Conservation (phyloP, 129 eudicot genomes). For the Logfia minima region DNA sequence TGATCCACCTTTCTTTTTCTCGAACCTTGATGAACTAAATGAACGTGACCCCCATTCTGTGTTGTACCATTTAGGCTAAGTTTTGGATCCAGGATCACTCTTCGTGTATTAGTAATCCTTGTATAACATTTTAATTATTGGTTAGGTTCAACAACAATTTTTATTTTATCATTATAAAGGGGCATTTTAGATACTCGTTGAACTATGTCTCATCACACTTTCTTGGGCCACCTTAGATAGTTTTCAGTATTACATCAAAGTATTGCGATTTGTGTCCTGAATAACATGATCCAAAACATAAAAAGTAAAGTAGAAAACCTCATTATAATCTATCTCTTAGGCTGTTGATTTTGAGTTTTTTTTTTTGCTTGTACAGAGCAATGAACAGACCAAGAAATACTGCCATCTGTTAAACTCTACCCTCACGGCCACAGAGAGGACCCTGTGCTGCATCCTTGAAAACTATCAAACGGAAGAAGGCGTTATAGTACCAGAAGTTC, state of each 20-base stretch:
- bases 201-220: background rate
- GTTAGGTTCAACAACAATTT: background rate
- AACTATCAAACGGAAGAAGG: conserved; percentile 81
- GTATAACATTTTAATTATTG: background rate
- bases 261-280: background rate
- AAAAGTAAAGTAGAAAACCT: background rate
- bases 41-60: too few species aligned
- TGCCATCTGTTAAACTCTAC: conserved; percentile 83
- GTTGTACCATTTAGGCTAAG: background rate
- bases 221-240: background rate
- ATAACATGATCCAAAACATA: background rate
- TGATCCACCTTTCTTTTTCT: too few species aligned
- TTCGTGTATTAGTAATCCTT: background rate
- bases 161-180: background rate
- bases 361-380: conserved; percentile 42
- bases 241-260: background rate
- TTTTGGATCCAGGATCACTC: background rate
- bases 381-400: conserved; percentile 67
- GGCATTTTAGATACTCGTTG: background rate
- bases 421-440: conserved; percentile 90
- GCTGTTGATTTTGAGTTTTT: background rate
- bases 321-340: background rate
- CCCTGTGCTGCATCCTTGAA: conserved; percentile 82
- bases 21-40: too few species aligned
- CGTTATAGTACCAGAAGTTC: conserved; percentile 65